Conservation (phyloP, 371 early-diverging fungal species). For the Syncephalis fuscata region DNA sequence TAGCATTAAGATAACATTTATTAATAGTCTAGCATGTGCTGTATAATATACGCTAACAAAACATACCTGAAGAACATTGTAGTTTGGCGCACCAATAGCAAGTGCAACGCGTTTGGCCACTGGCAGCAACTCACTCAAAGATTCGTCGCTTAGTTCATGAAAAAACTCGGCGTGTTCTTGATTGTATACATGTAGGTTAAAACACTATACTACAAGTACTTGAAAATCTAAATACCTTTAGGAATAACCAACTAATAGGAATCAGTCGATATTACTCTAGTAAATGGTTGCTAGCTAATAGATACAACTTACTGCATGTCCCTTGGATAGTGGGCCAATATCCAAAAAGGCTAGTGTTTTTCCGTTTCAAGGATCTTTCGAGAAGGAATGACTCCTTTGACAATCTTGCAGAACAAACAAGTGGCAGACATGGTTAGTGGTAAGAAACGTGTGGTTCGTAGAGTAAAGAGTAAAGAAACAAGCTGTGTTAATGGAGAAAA, state of each 20-base stretch:
- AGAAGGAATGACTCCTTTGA: constrained; percentile 72
- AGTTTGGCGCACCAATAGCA: constrained; percentile 49
- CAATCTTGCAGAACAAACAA: constrained; percentile 87
- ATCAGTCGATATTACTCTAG: background rate
- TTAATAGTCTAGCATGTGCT: too few relatives aligned
- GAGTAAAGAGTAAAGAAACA: too few relatives aligned
- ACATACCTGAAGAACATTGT: constrained; percentile 79
- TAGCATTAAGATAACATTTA: too few relatives aligned
- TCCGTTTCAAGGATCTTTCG: constrained; percentile 69
- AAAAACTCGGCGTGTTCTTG: constrained; percentile 77
- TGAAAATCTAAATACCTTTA: constrained; percentile 33
- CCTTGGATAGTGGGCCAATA: constrained; percentile 59
- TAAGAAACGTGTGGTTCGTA: background rate
- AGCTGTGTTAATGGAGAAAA: too few relatives aligned
- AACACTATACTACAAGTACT: background rate
- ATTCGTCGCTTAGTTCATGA: constrained; percentile 77
- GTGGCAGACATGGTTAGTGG: constrained; percentile 6
- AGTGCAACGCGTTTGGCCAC: constrained; percentile 70
- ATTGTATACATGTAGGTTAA: background rate
- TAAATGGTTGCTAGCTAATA: background rate
- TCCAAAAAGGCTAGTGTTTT: constrained; percentile 53
- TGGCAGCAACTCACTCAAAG: constrained; percentile 65
- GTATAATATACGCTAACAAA: too few relatives aligned
- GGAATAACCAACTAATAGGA: constrained; percentile 56
- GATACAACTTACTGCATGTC: constrained; percentile 46